Conservation (phyloP, 306 rosid species). For the Adenanthera pavonina region DNA sequence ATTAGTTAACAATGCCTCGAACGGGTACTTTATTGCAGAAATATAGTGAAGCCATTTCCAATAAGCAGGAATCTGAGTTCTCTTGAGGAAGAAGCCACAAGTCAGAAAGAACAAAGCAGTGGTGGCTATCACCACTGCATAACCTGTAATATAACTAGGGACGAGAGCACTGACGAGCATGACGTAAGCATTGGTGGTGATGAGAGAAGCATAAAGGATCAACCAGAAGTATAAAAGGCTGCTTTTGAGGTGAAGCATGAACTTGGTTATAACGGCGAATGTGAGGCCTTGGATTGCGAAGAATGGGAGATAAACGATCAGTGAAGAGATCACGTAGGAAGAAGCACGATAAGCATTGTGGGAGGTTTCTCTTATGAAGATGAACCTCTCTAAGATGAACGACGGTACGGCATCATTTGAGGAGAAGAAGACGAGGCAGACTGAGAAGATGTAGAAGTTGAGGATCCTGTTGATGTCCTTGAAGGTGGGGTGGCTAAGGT, state of each 20-base stretch:
- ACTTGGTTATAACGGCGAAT: constrained; percentile 73
- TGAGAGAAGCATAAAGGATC: constrained; percentile 75
- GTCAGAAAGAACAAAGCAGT: constrained; percentile 92
- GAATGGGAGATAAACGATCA: constrained; percentile 84
- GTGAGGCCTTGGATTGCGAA: constrained; percentile 87
- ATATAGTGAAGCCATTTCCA: constrained; percentile 91
- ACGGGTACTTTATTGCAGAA: constrained; percentile 90
- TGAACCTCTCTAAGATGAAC: constrained; percentile 85
- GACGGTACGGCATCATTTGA: constrained; percentile 96
- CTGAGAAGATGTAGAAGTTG: constrained; percentile 90
- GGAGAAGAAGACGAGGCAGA: constrained; percentile 86
- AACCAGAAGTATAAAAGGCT: constrained; percentile 69
- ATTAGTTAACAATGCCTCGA: constrained; percentile 77
- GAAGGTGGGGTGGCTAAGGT: constrained; percentile 52
- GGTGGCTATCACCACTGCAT: constrained; percentile 88
- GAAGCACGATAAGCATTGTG: constrained; percentile 95
- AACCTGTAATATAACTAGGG: constrained; percentile 87
- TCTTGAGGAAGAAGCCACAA: constrained; percentile 83
- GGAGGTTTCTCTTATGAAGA: constrained; percentile 87
- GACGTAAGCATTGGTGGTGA: constrained; percentile 84
- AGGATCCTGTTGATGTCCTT: constrained; percentile 77
- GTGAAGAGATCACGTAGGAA: constrained; percentile 79
- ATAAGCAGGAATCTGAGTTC: constrained; percentile 58
- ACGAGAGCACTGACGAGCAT: constrained; percentile 95
- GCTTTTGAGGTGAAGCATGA: constrained; percentile 58